Base-by-base conservation (phyloP, 2,329 filamentous ascomycete species). In the Hysterium pulicare region DNA sequence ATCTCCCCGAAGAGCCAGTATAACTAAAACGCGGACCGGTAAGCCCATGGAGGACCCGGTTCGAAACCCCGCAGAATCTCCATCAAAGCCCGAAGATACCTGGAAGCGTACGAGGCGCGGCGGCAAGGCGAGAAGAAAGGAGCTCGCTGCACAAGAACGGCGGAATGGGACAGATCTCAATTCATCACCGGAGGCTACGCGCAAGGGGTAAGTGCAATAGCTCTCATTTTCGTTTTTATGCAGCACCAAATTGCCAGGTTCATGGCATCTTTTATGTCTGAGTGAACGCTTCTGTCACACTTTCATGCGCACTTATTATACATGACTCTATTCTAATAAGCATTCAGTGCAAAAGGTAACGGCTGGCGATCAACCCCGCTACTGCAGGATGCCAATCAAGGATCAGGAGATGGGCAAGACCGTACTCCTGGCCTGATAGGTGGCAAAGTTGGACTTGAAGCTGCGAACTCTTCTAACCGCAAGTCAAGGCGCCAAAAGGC, bases 331-430 rank as follows among this genome's bases (percentile, higher is more conserved):
- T 33, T 33, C 10, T 15, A 33, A 20, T 26, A 23, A 23, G 22
- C 3, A 30, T 37, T 46, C n/a, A 47, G 37, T 59, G 68, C 67
- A 58, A 76, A 75, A 57, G 78, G 76, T 42, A 83, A 82, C 55
- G 82, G 82, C 20, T 86, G 82, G 82, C 77, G 82, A 46, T 78
- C 82, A 55, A 85, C 82, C 31, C 82, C 82, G 1, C 73, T 86
- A 43, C 73, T 85, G 15, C 78, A 89, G 77, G 72, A 84, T 31
- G 53, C 64, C 77, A 67, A 62, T 70, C 42, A 58, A 64, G 59
- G 48, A 68, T 72, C 17, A 21, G 23, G 13, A 20, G 20, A 21
- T 20, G 22, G n/a, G 17, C 48, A 58, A 24, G 36, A 44, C 1
- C 53, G 62, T 35, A 67, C 63, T 16, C 63, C 66, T 2, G 65